Conservation (phyloP, 1,284 basidiomycete species). For the Microbotryum scabiosae region DNA sequence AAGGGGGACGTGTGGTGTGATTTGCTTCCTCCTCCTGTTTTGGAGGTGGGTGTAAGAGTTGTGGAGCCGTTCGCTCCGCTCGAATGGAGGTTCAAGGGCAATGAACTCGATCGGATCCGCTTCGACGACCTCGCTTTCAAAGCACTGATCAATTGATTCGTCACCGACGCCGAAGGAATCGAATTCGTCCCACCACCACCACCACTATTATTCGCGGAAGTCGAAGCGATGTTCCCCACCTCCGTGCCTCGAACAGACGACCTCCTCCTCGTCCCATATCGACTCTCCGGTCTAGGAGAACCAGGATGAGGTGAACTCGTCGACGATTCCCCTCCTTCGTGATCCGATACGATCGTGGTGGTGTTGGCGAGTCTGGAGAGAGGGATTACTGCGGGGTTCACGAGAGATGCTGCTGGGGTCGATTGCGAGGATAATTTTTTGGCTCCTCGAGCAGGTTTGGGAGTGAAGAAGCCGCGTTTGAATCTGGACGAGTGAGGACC, state of each 20-base stretch:
- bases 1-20: not conserved
- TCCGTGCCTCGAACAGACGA: too few relatives aligned
- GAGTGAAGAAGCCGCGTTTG: conserved; percentile 19
- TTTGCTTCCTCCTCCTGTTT: not conserved
- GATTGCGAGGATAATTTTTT: not conserved
- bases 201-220: too few relatives aligned
- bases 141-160: too few relatives aligned
- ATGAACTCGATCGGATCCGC: not conserved
- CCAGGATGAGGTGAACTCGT: not conserved
- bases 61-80: not conserved
- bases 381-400: not conserved
- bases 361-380: conserved; percentile 5
- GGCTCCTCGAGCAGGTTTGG: not conserved
- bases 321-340: not conserved
- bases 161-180: too few relatives aligned
- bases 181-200: too few relatives aligned
- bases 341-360: conserved; percentile 5
- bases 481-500: not conserved
- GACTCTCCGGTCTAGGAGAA: not conserved
- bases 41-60: conserved; percentile 3
- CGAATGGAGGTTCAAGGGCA: not conserved
- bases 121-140: too few relatives aligned
- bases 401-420: not conserved
- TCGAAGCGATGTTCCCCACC: too few relatives aligned
- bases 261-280: too few relatives aligned